A percentile compares a stretch with the other conserved stretches of the same genome.
Evolutionary conservation across 192 early-diverging fungal species (phyloP).

Genomic region (Dissophora ornata): DNA sequence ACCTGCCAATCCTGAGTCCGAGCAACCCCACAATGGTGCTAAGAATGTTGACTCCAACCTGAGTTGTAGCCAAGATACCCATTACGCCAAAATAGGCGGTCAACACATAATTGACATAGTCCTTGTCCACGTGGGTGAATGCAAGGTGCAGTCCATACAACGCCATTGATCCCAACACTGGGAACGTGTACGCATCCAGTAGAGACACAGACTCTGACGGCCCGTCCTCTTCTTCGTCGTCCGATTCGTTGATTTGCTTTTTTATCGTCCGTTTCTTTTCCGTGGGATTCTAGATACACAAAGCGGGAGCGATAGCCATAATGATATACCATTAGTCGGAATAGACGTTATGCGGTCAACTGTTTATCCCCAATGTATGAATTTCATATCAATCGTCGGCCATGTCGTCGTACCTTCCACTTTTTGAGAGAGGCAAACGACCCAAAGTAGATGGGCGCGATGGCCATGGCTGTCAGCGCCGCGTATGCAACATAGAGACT

Average conservation of each 20-base stretch:
- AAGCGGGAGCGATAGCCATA: no score
- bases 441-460: constrained; percentile 87
- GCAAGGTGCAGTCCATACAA: constrained; percentile 84
- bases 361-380: no score
- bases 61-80: constrained; percentile 75
- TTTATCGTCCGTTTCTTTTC: constrained; percentile 41
- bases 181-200: constrained; percentile 89
- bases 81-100: constrained; percentile 86
- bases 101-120: constrained; percentile 81
- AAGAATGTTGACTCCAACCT: constrained; percentile 62
- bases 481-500: constrained; percentile 83
- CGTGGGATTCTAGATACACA: constrained; percentile 42
- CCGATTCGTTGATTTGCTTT: constrained; percentile 60
- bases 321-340: no score
- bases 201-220: constrained; percentile 76
- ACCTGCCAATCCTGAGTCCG: constrained; percentile 69
- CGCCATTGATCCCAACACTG: constrained; percentile 84
- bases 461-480: constrained; percentile 83
- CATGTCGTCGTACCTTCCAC: constrained; percentile 56
- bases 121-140: constrained; percentile 82
- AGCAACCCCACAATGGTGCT: constrained; percentile 54
- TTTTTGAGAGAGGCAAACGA: constrained; percentile 75
- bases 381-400: no score
- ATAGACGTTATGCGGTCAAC: no score
- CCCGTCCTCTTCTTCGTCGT: constrained; percentile 71